Percentiles rank a stretch among this genome's conserved stretches.
These are phyloP conservation scores for Blastobotrys proliferans DNA, from an alignment of 1,139 yeast species.

Conservation along the genomic window DNA sequence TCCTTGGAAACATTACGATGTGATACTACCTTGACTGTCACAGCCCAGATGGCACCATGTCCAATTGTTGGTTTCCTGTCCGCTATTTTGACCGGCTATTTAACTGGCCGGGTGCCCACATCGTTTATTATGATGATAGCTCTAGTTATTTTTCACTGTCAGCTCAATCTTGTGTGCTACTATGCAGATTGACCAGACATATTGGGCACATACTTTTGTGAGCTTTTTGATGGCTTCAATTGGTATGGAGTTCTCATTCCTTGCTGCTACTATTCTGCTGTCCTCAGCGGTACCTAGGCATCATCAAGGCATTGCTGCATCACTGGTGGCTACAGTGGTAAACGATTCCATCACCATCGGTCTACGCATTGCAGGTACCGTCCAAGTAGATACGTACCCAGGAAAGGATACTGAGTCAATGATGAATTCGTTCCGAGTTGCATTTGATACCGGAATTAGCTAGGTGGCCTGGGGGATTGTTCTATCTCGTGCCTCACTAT, in stretches of 20 bases:
- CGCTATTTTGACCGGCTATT: constrained; percentile 41
- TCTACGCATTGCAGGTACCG: constrained; percentile 61
- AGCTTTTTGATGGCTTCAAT: constrained; percentile 45
- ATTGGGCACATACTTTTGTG: constrained; percentile 53
- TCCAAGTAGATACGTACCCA: constrained; percentile 41
- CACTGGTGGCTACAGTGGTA: constrained; percentile 56
- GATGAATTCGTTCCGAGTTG: constrained; percentile 42
- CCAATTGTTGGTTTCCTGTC: constrained; percentile 45
- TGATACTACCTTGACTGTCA: constrained; percentile 37
- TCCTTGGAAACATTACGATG: constrained; percentile 37
- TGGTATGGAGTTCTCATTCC: constrained; percentile 67
- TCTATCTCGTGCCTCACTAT: background rate
- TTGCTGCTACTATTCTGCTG: constrained; percentile 54
- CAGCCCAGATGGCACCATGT: constrained; percentile 42
- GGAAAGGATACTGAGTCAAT: constrained; percentile 33
- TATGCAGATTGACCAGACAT: constrained; percentile 44
- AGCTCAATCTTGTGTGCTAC: constrained; percentile 45
- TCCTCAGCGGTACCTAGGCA: constrained; percentile 47
- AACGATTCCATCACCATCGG: constrained; percentile 63
- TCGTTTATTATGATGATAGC: constrained; percentile 45
- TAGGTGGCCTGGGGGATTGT: constrained; percentile 42
- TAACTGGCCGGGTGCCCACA: constrained; percentile 41
- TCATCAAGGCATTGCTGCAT: constrained; percentile 64
- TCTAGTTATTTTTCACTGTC: constrained; percentile 42
- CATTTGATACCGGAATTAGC: constrained; percentile 50